These are phyloP conservation scores for Dendrostoma leiphaemia DNA, from an alignment of 2,329 filamentous ascomycete genomes.

Conservation along the genomic window DNA sequence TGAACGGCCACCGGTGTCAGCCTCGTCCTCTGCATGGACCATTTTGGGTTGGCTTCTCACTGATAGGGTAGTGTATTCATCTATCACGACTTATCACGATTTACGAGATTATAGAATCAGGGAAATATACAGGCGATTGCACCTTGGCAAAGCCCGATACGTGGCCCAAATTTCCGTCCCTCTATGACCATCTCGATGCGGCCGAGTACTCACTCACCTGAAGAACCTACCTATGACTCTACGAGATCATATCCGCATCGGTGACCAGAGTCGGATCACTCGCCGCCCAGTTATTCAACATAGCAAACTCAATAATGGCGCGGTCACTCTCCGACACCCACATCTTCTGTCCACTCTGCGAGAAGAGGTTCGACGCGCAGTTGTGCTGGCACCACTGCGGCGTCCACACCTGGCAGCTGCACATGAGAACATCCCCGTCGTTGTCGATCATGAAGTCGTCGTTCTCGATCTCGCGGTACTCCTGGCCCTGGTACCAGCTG, in stretches of 20 bases:
- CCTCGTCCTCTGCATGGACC: too few relatives aligned
- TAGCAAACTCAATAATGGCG: neutral
- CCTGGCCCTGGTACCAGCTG: neutral
- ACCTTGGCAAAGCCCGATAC: neutral
- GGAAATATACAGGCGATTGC: too few relatives aligned
- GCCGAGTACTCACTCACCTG: neutral
- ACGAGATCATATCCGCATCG: too few relatives aligned
- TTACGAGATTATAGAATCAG: neutral
- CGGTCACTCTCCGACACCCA: neutral
- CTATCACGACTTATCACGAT: too few relatives aligned
- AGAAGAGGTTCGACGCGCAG: neutral
- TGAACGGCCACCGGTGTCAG: too few relatives aligned
- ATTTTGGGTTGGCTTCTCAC: too few relatives aligned
- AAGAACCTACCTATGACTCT: neutral
- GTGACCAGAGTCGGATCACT: neutral
- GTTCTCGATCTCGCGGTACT: neutral
- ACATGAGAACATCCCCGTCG: conserved; percentile 1
- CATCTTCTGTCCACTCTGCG: neutral
- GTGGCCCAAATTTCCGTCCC: too few relatives aligned
- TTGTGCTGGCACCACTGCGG: neutral
- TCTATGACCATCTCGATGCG: neutral
- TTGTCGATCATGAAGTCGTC: conserved; percentile 1
- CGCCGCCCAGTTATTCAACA: neutral
- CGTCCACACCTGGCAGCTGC: neutral
- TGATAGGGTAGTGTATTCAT: too few relatives aligned